Conservation (phyloP, 2,329 filamentous ascomycete genomes). For the Teratosphaeria nubilosa region DNA sequence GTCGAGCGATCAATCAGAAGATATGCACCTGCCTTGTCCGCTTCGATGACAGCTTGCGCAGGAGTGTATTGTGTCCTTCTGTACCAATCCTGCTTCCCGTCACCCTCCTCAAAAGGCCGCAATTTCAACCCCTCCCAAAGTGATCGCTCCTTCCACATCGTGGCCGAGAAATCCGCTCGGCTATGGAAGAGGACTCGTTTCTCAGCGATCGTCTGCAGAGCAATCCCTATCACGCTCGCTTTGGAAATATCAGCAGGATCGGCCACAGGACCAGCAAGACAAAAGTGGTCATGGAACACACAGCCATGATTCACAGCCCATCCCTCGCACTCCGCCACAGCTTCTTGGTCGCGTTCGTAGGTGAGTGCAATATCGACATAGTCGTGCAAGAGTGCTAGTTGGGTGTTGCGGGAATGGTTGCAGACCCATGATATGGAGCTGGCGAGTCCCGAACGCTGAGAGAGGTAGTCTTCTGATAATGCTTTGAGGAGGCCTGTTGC, state of each 20-base stretch:
- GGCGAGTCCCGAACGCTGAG: neutral
- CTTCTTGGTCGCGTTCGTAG: slow-evolving; percentile 16
- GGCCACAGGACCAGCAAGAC: slow-evolving; percentile 10
- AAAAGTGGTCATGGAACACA: slow-evolving; percentile 18
- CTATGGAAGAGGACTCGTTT: slow-evolving; percentile 8
- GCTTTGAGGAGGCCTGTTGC: neutral
- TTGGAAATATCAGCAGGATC: neutral
- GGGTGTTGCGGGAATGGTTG: slow-evolving; percentile 16
- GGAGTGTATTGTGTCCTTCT: slow-evolving; percentile 8
- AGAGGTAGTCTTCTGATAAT: neutral
- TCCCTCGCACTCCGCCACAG: slow-evolving; percentile 10
- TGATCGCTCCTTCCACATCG: slow-evolving; percentile 11
- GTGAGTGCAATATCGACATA: slow-evolving; percentile 16
- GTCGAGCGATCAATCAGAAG: slow-evolving; percentile 15
- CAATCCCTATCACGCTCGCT: neutral
- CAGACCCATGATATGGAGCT: slow-evolving; percentile 11
- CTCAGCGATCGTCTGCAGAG: neutral
- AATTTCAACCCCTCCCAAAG: neutral
- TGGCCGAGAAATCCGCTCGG: slow-evolving; percentile 15
- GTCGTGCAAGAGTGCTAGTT: slow-evolving; percentile 14
- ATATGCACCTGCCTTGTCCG: slow-evolving; percentile 11
- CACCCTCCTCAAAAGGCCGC: slow-evolving; percentile 3
- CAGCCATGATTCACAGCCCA: slow-evolving; percentile 10
- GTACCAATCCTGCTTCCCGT: slow-evolving; percentile 7
- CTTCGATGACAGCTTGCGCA: slow-evolving; percentile 12